Conservation (phyloP, 306 rosid genomes). For the Inga oerstediana region DNA sequence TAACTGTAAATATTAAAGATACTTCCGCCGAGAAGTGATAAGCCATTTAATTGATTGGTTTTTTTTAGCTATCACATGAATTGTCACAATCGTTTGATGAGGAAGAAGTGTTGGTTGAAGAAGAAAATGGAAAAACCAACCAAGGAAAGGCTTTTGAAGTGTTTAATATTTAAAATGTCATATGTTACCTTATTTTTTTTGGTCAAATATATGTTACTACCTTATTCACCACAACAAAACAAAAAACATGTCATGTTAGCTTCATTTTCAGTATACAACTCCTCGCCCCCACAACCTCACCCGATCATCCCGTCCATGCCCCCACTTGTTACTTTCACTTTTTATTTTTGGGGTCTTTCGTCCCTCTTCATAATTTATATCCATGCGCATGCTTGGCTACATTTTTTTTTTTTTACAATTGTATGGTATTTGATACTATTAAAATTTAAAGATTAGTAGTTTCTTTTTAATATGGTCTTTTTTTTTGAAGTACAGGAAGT, state of each 20-base stretch:
- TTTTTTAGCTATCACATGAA: not conserved
- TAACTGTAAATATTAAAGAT: too few relatives aligned
- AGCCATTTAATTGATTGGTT: not conserved
- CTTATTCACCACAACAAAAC: not conserved
- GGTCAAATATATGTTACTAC: too few relatives aligned
- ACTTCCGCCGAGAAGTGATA: not conserved
- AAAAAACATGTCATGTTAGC: not conserved
- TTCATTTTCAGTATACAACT: not conserved
- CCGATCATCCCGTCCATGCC: not conserved
- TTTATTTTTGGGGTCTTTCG: not conserved
- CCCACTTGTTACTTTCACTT: not conserved
- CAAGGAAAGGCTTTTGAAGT: not conserved
- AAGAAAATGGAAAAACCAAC: not conserved
- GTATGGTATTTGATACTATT: not conserved
- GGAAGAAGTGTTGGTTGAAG: not conserved
- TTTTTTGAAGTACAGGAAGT: not conserved
- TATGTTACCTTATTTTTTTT: not conserved
- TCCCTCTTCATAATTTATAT: not conserved
- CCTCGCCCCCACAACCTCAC: not conserved
- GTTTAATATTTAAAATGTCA: not conserved
- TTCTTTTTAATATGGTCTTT: not conserved
- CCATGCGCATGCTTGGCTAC: not conserved
- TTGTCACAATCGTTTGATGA: not conserved
- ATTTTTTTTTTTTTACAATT: not conserved
- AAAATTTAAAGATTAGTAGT: too few relatives aligned